Evolutionary conservation across 345 rosid genomes (phyloP), one percentile per base, ranked within the genome.

Genomic region (Physaria fendleri): DNA sequence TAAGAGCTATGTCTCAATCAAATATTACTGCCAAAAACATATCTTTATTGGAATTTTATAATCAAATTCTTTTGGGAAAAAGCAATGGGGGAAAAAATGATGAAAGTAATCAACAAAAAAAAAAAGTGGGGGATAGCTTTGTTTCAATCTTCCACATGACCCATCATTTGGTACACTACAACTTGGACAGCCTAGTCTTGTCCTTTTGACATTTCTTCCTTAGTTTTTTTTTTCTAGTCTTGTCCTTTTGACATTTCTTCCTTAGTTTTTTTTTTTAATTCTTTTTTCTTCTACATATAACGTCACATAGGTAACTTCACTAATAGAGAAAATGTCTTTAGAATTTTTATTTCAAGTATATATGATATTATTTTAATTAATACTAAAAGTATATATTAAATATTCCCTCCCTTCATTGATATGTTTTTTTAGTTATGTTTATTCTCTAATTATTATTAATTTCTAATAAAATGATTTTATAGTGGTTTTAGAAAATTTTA

Each of bases 1-100:
- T n/a, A 66, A 61, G 69, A 68, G 56, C 76, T 74, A 72, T 59
- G 75, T 81, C 82, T 65, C 78, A 59, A 77, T 79, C 81, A 72
- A 72, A 46, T 23, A 65, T 51, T 14, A 39, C 71, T 76, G 56
- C 68, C 61, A 72, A 76, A 44, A 54, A 66, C 32, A 64, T 43
- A 64, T 49, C 21, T 33, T 21, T 64, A 42, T 39, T 39, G 41
- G 38, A 25, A 6, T 16, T 23, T 28, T 21, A 22, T 27, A 37
- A 27, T 62, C 62, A 63, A 32, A 30, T 40, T 47, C 33, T 30
- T 56, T 13, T 40, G n/a, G n/a, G 25, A 45, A 44, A 54, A 45
- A 42, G 41, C 21, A 46, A 44, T 51, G 53, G 4, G 27, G 2
- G 15, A 12, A 11, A 49, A 35, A 60, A 42, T 42, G 42, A 77